Conservation (phyloP, 768 basidiomycete species). For the Boletus vermiculosoides region DNA sequence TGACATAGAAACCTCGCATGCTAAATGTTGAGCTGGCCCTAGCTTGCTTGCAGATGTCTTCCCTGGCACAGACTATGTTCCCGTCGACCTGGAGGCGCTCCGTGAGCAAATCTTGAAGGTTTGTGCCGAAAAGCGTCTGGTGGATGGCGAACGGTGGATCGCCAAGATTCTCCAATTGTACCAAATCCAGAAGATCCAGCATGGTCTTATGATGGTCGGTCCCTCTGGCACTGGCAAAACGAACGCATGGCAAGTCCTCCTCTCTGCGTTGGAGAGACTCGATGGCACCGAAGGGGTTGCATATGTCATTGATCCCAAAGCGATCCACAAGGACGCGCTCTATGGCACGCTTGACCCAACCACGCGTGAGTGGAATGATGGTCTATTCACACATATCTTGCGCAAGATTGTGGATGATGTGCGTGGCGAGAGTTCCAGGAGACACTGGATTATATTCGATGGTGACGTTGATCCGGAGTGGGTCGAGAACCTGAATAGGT, state of each 20-base stretch:
- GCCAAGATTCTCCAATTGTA: conserved; percentile 96
- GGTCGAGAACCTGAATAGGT: conserved; percentile 99
- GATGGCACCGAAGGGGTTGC: conserved; percentile 91
- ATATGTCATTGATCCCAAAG: conserved; percentile 98
- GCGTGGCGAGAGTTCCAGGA: conserved; percentile 92
- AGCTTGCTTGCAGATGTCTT: conserved; percentile 96
- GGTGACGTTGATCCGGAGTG: conserved; percentile 99
- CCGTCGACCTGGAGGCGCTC: conserved; percentile 84
- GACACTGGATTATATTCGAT: conserved; percentile 99
- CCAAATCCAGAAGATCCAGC: conserved; percentile 99
- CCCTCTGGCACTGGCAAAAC: conserved; percentile 97
- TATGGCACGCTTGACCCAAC: conserved; percentile 97
- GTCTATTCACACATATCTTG: conserved; percentile 95
- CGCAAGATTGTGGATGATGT: conserved; percentile 99
- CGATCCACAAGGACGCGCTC: conserved; percentile 96
- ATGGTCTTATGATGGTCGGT: conserved; percentile 99
- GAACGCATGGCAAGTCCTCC: conserved; percentile 92
- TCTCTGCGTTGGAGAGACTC: conserved; percentile 85
- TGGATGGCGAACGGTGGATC: conserved; percentile 86
- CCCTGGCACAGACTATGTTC: conserved; percentile 90
- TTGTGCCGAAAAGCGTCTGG: conserved; percentile 82
- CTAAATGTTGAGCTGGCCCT: not conserved
- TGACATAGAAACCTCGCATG: not conserved
- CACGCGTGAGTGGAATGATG: conserved; percentile 99
- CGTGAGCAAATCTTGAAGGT: conserved; percentile 84